Conservation (phyloP, 345 rosid species). For the Pelargonium nanum region DNA sequence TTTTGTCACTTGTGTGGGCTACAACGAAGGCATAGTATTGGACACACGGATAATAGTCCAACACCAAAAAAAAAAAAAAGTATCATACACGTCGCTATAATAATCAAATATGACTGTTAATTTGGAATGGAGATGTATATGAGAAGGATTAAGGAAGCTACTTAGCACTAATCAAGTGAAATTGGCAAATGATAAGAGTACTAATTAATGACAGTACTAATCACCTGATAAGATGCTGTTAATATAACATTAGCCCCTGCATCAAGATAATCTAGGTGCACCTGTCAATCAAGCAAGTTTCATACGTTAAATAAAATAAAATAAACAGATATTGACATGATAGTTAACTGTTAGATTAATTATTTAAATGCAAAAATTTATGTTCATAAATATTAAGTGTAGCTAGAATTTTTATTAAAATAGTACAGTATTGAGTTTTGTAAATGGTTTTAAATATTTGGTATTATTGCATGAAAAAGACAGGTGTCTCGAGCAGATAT, state of each 20-base stretch:
- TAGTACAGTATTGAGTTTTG: background rate
- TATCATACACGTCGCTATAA: too few relatives aligned
- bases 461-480: background rate
- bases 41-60: too few relatives aligned
- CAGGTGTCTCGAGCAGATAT: background rate
- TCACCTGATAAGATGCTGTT: conserved; percentile 84
- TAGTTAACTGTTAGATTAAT: too few relatives aligned
- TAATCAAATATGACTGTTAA: too few relatives aligned
- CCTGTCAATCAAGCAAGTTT: conserved; percentile 34
- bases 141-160: background rate
- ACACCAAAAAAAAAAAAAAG: too few relatives aligned
- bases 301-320: too few relatives aligned
- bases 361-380: too few relatives aligned
- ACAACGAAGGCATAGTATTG: too few relatives aligned
- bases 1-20: too few relatives aligned
- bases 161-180: too few relatives aligned
- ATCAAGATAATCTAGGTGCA: conserved; percentile 81
- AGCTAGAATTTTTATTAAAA: background rate
- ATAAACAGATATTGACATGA: too few relatives aligned
- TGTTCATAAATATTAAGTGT: background rate
- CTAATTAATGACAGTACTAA: background rate
- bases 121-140: too few relatives aligned
- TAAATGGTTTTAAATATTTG: background rate
- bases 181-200: background rate
- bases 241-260: conserved; percentile 74